Base-by-base conservation (phyloP, 805 yeast species). In the Yarrowia alimentaria region DNA sequence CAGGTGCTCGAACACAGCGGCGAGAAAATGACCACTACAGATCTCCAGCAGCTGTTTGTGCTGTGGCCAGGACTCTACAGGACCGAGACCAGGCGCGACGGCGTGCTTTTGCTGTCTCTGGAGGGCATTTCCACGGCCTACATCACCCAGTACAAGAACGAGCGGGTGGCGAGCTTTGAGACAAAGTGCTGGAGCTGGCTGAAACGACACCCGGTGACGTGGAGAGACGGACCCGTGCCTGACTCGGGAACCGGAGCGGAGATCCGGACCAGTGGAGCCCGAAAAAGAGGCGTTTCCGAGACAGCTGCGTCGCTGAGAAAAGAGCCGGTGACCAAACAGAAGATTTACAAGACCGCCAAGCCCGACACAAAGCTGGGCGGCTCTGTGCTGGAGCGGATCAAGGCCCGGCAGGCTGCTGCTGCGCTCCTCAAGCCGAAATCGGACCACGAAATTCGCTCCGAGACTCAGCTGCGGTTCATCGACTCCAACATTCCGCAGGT, bases 301-400 rank as follows among this genome's bases (percentile, higher is more conserved):
- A 30, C 24, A 3, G 35, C 55, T 3, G 31, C 18, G 16, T 13
- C 17, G 19, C 14, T 28, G 19, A 6, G 26, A 16, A 16, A 21
- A 5, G 40, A 30, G n/a, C 37, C 53, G 4, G 40, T 28, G 17
- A 32, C 51, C 17, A 51, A 25, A 10, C 30, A 52, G 38, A 26
- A 26, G 18, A 31, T 43, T 22, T 43, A 21, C 16, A 29, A 32
- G n/a, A 35, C 32, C n/a, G 25, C 49, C 3, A 52, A 22, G 1
- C 28, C 55, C 5, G 38, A 52, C 24, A 29, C 49, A 5, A 17
- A 22, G 26, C 51, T 50, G 5, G 38, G 42, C 20, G 58, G 58
- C 8, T 21, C 60, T 1, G 52, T 65, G 4, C 49, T 63, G 26
- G 67, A 64, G 18, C 57, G 68, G 11, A 59, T 65, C 24, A 56